Evolutionary conservation across 257 asterid genomes (phyloP).

Genomic region (Solanum tarapatanum): DNA sequence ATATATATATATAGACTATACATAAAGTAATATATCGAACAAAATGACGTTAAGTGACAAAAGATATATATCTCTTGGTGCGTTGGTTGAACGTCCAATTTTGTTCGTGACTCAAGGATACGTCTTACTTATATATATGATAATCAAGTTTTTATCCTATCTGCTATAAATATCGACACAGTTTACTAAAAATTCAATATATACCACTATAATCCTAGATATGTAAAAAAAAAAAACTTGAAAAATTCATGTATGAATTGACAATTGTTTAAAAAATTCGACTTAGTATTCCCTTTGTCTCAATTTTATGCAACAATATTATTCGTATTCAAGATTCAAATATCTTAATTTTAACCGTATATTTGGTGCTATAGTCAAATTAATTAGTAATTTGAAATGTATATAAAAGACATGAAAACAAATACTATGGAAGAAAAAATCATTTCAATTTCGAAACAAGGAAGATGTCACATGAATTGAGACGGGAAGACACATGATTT

Average conservation of each 20-base stretch:
- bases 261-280: neutral
- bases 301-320: neutral
- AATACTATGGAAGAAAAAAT: neutral
- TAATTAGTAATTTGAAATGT: neutral
- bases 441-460: neutral
- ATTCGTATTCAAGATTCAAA: neutral
- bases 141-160: too few relatives aligned
- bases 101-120: neutral
- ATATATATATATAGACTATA: too few relatives aligned
- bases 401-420: neutral
- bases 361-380: neutral
- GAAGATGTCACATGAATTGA: neutral
- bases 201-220: too few relatives aligned
- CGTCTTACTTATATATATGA: too few relatives aligned
- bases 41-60: neutral
- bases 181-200: too few relatives aligned
- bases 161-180: too few relatives aligned
- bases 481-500: neutral
- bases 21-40: neutral
- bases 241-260: too few relatives aligned
- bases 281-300: neutral
- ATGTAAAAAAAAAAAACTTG: too few relatives aligned
- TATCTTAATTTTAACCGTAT: neutral
- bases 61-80: neutral
- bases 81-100: neutral